A percentile compares a stretch with the other conserved stretches of the same genome.
phyloP scores from a whole-genome alignment of 2,329 filamentous ascomycete species.

The Colletotrichum sp. region DNA sequence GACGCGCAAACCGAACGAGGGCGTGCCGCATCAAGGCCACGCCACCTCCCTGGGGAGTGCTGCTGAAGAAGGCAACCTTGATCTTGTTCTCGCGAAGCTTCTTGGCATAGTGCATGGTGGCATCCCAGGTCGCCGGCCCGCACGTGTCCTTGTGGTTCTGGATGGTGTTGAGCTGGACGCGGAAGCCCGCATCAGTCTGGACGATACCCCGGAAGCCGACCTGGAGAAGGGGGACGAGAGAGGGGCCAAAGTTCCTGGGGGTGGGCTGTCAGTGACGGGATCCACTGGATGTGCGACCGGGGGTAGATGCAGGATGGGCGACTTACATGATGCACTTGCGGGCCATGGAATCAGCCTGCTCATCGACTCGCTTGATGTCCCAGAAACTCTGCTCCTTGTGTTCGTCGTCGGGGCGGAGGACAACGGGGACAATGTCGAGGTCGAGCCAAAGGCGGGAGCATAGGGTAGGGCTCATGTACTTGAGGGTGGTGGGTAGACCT shows the following conservation, averaged over 20 bases:
- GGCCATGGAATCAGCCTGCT: conserved; percentile 82
- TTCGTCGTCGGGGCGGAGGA: conserved; percentile 58
- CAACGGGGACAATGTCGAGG: conserved; percentile 76
- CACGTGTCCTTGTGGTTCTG: conserved; percentile 68
- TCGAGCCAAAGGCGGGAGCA: conserved; percentile 78
- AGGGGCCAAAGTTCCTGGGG: conserved; percentile 74
- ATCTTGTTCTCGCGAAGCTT: conserved; percentile 67
- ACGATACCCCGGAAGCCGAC: conserved; percentile 73
- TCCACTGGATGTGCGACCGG: not conserved
- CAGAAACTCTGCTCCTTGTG: conserved; percentile 50
- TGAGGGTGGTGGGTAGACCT: conserved; percentile 68
- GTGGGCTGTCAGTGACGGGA: not conserved
- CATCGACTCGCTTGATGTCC: conserved; percentile 69
- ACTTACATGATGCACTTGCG: conserved; percentile 77
- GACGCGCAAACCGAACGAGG: conserved; percentile 71
- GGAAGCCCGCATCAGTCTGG: conserved; percentile 72
- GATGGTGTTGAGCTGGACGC: conserved; percentile 61
- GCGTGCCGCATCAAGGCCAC: conserved; percentile 85
- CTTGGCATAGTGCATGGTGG: conserved; percentile 66
- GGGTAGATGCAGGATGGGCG: not conserved
- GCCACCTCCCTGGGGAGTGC: conserved; percentile 81
- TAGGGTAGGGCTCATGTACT: conserved; percentile 66
- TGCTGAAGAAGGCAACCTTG: conserved; percentile 80
- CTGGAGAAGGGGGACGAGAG: conserved; percentile 70
- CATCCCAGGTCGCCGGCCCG: conserved; percentile 65